Evolutionary conservation across 257 asterid genomes (phyloP).

Genomic region (Solanum virginianum): DNA sequence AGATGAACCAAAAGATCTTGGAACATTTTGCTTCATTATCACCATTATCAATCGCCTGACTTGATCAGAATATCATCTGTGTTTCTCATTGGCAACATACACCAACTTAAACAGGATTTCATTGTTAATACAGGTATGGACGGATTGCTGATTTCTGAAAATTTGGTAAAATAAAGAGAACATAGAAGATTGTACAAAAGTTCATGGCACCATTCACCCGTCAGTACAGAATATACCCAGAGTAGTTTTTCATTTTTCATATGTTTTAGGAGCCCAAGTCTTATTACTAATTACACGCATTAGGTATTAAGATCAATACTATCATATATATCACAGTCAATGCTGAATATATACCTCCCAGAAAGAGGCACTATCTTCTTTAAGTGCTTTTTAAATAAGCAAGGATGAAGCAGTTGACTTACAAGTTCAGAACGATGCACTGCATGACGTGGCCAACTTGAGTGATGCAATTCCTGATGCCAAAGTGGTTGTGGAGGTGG

Average conservation of each 20-base stretch:
- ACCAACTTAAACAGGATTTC: neutral
- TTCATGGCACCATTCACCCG: neutral
- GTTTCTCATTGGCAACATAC: neutral
- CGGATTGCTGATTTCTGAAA: neutral
- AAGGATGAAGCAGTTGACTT: constrained; percentile 13
- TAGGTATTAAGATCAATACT: neutral
- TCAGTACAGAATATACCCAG: neutral
- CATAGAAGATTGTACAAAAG: neutral
- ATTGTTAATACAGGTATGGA: neutral
- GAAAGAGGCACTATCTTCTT: neutral
- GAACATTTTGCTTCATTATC: neutral
- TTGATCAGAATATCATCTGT: neutral
- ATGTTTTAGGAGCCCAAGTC: neutral
- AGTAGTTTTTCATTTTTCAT: neutral
- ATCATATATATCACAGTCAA: neutral
- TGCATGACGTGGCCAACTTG: constrained; percentile 76
- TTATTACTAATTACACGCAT: neutral
- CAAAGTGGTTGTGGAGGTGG: constrained; percentile 91
- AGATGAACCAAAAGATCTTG: neutral
- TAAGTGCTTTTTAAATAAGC: neutral
- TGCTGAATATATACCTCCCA: neutral
- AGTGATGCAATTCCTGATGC: constrained; percentile 73
- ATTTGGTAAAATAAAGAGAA: neutral
- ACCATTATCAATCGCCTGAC: neutral
- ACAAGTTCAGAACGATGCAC: constrained; percentile 83